A percentile compares a stretch with the other conserved stretches of the same genome.
phyloP scores from a whole-genome alignment of 306 rosid species.

The cucumber (Cucumis sativus) region Cucumber_9930_V3 NC_026659.2:22185501-22186000 shows the following conservation, averaged over 20 bases:
- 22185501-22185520: constrained; percentile 52
- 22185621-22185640: constrained; percentile 42
- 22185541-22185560: constrained; percentile 42
- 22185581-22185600: constrained; percentile 21
- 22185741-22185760: constrained; percentile 50
- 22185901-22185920: constrained; percentile 53
- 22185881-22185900: constrained; percentile 51
- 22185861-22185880: constrained; percentile 49
- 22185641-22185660: constrained; percentile 44
- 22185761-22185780: constrained; percentile 43
- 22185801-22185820: constrained; percentile 50
- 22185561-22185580: constrained; percentile 31
- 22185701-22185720: constrained; percentile 37
- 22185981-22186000: constrained; percentile 55
- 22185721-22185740: constrained; percentile 78
- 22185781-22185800: constrained; percentile 27
- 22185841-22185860: constrained; percentile 49
- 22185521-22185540: constrained; percentile 31
- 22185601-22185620: constrained; percentile 39
- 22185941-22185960: constrained; percentile 43
- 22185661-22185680: constrained; percentile 30
- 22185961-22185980: constrained; percentile 59
- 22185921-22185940: constrained; percentile 44
- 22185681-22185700: constrained; percentile 33
- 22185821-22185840: constrained; percentile 61